These are phyloP conservation scores for Diaporthe capsici DNA, from an alignment of 2,329 filamentous ascomycete species.

Conservation along the genomic window DNA sequence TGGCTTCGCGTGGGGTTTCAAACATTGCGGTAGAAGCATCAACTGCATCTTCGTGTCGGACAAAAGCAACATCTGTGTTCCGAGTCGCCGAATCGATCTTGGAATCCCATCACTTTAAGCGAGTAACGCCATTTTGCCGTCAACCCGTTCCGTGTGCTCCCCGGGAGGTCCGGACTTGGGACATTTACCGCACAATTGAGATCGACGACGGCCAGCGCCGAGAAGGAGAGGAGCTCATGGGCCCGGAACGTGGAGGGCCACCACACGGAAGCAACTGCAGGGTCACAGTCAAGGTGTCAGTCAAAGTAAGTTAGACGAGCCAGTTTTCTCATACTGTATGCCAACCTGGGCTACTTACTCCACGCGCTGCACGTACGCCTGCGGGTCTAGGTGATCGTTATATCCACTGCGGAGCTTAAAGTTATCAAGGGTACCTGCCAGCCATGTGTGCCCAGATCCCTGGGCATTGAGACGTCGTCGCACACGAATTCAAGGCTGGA, in stretches of 20 bases:
- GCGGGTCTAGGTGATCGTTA: slow-evolving; percentile 31
- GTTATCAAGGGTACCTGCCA: slow-evolving; percentile 17
- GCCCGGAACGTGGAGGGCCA: neutral
- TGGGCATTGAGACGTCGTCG: slow-evolving; percentile 10
- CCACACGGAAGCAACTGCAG: neutral
- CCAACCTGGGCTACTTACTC: neutral
- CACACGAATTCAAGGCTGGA: neutral
- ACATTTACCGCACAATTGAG: slow-evolving; percentile 15
- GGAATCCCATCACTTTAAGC: neutral
- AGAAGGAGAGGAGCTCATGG: neutral
- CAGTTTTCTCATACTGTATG: neutral
- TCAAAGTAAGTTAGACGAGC: neutral
- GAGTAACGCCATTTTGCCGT: neutral
- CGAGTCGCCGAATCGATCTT: neutral
- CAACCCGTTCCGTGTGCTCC: neutral
- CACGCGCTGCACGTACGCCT: neutral
- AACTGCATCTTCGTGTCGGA: neutral
- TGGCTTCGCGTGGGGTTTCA: neutral
- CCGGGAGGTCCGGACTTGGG: neutral
- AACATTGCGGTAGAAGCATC: neutral
- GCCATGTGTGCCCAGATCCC: slow-evolving; percentile 32
- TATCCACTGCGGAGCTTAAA: slow-evolving; percentile 30
- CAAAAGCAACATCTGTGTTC: neutral
- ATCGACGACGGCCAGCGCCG: slow-evolving; percentile 34
- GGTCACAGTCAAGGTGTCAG: neutral